Base-by-base conservation (phyloP, 2,329 filamentous ascomycete species). In the Grosmannia clavigera region DNA sequence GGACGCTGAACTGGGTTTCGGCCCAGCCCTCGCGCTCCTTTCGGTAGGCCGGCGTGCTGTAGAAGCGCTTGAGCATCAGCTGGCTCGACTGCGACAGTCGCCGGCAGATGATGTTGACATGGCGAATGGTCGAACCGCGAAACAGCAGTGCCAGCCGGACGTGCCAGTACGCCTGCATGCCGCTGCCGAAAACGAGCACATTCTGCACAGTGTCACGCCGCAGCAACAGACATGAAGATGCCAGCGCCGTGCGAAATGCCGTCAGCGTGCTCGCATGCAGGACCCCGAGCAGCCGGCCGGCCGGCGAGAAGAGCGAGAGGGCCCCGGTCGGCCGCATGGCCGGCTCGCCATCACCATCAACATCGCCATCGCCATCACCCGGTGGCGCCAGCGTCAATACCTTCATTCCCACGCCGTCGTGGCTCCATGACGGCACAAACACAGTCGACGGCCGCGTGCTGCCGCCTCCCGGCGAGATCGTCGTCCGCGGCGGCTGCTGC, bases 111-210 rank as follows among this genome's bases (percentile, higher is more conserved):
- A 96, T 86, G 73, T 92, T 86, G 55, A 96, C 81, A 61, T 87
- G 83, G 66, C 86, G 85, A 66, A 96, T 86, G 25, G 90, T 88
- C 54, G 75, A 59, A 1, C 83, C 83, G 27, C 81, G 86, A 57
- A 94, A 78, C 64, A 92, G 79, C 12, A 97, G 79, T 0, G 92
- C 86, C 5, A 97, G 80, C 0, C 91, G 86, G 52, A 95, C 83
- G 70, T 96, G 92, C 92, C 92, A 97, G 75, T 92, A 95, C 14
- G 92, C 92, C 75, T 96, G 92, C 66, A 87, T 84, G 54, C 92
- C 92, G 40, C 87, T 86, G 29, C 92, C 92, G 70, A 96, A 97
- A 58, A 95, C 86, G 16, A 87, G 85, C 12, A 96, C 69, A 16
- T 85, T 89, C 68, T 86, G 85, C 51, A 95, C 86, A 33, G 81